Base-by-base conservation (phyloP, 75 land plant genomes). In the Pinus albicaulis region DNA sequence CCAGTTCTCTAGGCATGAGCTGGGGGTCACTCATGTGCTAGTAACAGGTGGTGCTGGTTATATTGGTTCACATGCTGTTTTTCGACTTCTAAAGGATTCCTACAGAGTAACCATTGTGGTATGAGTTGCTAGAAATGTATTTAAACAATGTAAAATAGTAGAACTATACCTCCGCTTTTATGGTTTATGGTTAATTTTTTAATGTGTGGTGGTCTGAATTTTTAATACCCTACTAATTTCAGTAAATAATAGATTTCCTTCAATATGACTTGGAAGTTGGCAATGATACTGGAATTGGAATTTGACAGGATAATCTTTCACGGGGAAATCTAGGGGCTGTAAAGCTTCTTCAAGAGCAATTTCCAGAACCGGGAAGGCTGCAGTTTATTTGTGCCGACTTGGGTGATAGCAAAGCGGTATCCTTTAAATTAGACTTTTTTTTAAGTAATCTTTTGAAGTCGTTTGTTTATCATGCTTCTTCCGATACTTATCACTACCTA, bases 41-140 rank as follows among this genome's bases (percentile, higher is more conserved):
- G 95, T 92, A 41, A 92, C 95, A 14, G 95, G 95, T 72, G 95
- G 95, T 74, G 95, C 93, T 76, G 95, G 95, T 52, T 92, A 79
- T 60, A 92, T 92, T 76, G 95, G 95, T n/a, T 92, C 95, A 38
- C 95, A 90, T 84, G 93, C 95, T 76, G 83, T 87, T 53, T 76
- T 77, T 52, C 80, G 93, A 44, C 90, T 92, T 60, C 75, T 93
- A 72, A 85, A 82, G 78, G 93, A 91, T 34, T 71, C 73, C 14
- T 79, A 93, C 65, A 88, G 95, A 72, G 95, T 93, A 22, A 93
- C 95, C 3, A 91, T 93, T 60, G 95, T 93, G 87, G 95, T 93
- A 88, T 60, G 82, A 36, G 23, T 17, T 26, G 62, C 17, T 60
- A 22, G 23, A 3, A 38, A 56, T 60, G 59, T 20, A 19, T 31